phyloP scores from a whole-genome alignment of 345 rosid species.

The Cardamine resedifolia region DNA sequence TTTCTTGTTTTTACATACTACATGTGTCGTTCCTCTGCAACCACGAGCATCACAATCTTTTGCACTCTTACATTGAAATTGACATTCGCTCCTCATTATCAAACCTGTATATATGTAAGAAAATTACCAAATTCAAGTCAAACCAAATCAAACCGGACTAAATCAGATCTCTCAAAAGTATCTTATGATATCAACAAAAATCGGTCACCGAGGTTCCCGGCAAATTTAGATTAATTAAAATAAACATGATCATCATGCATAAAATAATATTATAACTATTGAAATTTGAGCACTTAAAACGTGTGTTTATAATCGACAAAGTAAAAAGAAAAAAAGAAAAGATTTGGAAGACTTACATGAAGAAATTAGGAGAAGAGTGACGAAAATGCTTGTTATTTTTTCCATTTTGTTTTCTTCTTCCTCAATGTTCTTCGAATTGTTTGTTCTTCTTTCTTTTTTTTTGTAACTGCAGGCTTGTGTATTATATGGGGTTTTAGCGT shows the following conservation, averaged over 20 bases:
- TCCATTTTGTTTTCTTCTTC: background rate
- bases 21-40: background rate
- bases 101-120: slow-evolving; percentile 3
- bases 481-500: background rate
- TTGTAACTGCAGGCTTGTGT: background rate
- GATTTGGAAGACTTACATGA: background rate
- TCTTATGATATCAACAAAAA: background rate
- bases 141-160: background rate
- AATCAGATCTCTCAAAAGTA: background rate
- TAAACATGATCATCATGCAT: too few species aligned
- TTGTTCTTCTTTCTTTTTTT: background rate
- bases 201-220: too few species aligned
- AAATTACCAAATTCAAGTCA: background rate
- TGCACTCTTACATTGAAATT: background rate
- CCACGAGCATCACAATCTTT: slow-evolving; percentile 8
- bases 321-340: background rate
- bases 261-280: too few species aligned
- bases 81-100: slow-evolving; percentile 14
- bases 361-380: background rate
- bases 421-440: background rate
- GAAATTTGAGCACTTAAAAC: too few species aligned
- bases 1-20: background rate
- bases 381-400: background rate
- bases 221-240: too few species aligned
- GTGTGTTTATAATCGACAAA: background rate